phyloP scores from a whole-genome alignment of 495 filamentous ascomycete genomes.

The Xylaria longipes region DNA sequence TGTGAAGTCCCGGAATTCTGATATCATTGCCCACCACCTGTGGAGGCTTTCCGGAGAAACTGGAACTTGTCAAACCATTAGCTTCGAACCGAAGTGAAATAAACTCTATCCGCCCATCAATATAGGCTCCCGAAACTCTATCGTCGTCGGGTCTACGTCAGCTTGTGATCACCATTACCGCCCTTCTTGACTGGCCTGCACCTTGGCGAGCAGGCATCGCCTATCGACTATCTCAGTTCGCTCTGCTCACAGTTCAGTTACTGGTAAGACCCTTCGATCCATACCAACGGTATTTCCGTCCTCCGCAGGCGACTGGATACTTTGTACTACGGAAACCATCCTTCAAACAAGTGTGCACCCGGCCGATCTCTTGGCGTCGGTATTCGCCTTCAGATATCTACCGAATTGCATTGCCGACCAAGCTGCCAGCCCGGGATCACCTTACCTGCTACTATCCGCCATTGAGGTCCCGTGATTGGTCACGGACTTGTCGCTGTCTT shows the following conservation, averaged over 20 bases:
- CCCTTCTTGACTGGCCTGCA: neutral
- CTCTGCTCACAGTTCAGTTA: neutral
- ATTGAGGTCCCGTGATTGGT: conserved; percentile 10
- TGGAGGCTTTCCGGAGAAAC: neutral
- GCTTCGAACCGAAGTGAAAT: neutral
- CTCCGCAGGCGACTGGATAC: neutral
- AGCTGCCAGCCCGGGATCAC: conserved; percentile 10
- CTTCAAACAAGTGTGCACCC: neutral
- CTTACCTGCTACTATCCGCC: conserved; percentile 14
- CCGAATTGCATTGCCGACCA: neutral
- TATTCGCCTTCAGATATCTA: conserved; percentile 11
- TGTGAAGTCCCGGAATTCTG: neutral
- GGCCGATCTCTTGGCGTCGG: neutral
- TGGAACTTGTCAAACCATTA: neutral
- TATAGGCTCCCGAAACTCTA: conserved; percentile 18
- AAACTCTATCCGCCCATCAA: conserved; percentile 1
- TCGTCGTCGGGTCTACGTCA: conserved; percentile 16
- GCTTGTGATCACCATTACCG: conserved; percentile 14
- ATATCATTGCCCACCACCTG: neutral
- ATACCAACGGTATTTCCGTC: conserved; percentile 5
- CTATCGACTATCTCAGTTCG: neutral
- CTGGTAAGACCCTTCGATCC: neutral
- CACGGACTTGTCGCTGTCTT: neutral
- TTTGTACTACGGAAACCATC: neutral
- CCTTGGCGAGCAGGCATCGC: neutral